A percentile compares a stretch with the other conserved stretches of the same genome.
phyloP scores from a whole-genome alignment of 2,329 filamentous ascomycete species.

The Fusarium begoniae region DNA sequence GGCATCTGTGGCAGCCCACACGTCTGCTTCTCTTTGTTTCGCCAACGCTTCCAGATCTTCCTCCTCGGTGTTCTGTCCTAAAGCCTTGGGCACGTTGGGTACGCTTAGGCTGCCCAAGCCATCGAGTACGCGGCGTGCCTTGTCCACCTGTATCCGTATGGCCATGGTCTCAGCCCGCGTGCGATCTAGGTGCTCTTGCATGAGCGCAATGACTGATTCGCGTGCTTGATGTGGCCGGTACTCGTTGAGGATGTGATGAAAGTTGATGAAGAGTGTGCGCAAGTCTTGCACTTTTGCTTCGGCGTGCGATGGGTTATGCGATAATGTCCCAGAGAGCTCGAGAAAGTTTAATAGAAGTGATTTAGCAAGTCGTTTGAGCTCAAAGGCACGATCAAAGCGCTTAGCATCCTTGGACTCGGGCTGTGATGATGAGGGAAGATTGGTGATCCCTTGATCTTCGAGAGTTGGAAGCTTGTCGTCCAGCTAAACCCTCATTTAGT shows the following conservation, averaged over 20 bases:
- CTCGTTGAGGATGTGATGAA: constrained; percentile 92
- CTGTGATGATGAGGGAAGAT: constrained; percentile 61
- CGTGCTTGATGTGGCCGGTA: constrained; percentile 93
- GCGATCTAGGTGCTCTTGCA: constrained; percentile 83
- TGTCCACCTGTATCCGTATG: constrained; percentile 73
- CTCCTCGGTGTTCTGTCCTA: constrained; percentile 29
- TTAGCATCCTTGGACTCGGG: constrained; percentile 59
- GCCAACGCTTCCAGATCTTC: constrained; percentile 28
- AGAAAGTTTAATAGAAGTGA: constrained; percentile 89
- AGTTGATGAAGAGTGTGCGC: constrained; percentile 85
- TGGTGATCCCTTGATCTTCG: constrained; percentile 74
- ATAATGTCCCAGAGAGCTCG: constrained; percentile 72
- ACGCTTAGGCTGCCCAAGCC: constrained; percentile 67
- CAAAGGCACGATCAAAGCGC: constrained; percentile 70
- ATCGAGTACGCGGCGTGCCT: constrained; percentile 77
- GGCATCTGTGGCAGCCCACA: constrained; percentile 56
- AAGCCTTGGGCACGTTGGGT: constrained; percentile 33
- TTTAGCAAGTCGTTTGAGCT: constrained; percentile 82
- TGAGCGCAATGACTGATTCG: constrained; percentile 85
- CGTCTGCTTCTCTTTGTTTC: constrained; percentile 44
- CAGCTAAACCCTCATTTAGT: constrained; percentile 51
- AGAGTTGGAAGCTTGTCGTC: constrained; percentile 72
- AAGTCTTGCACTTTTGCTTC: constrained; percentile 80
- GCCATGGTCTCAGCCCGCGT: constrained; percentile 77
- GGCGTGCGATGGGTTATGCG: constrained; percentile 56